These are phyloP conservation scores for Panaeolus papilionaceus DNA, from an alignment of 768 basidiomycete species.

Conservation along the genomic window DNA sequence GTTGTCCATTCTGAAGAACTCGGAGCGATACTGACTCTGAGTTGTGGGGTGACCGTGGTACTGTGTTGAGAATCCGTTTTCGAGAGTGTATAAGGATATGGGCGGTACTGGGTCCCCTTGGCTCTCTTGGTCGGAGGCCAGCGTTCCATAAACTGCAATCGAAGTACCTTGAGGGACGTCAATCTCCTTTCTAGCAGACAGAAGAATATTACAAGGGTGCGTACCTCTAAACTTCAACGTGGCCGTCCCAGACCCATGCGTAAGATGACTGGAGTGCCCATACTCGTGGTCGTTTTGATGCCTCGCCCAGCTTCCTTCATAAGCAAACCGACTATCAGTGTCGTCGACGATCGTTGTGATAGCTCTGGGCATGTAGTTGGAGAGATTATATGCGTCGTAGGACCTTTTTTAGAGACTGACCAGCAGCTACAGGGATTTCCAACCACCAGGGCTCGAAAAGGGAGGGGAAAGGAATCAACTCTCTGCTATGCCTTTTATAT, in stretches of 20 bases:
- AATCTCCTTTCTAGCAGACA: neutral
- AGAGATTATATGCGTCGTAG: neutral
- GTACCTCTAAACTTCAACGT: neutral
- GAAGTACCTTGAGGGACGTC: neutral
- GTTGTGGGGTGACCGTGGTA: neutral
- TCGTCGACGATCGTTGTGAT: neutral
- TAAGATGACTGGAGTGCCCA: neutral
- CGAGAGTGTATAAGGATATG: neutral
- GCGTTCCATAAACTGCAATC: neutral
- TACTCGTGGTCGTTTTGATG: neutral
- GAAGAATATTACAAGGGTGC: neutral
- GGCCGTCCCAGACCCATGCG: neutral
- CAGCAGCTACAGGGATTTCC: neutral
- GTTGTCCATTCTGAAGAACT: neutral
- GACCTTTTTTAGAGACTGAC: neutral
- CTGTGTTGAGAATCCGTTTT: neutral
- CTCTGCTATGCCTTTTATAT: neutral
- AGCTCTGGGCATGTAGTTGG: neutral
- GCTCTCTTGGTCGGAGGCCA: neutral
- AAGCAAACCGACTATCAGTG: neutral
- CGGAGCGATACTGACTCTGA: neutral
- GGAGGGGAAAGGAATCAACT: neutral
- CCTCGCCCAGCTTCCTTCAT: neutral
- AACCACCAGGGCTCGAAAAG: constrained; percentile 3
- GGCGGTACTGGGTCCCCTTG: neutral